Evolutionary conservation across 179 eudicot species (phyloP).

Genomic region (Spergularia azorica): DNA sequence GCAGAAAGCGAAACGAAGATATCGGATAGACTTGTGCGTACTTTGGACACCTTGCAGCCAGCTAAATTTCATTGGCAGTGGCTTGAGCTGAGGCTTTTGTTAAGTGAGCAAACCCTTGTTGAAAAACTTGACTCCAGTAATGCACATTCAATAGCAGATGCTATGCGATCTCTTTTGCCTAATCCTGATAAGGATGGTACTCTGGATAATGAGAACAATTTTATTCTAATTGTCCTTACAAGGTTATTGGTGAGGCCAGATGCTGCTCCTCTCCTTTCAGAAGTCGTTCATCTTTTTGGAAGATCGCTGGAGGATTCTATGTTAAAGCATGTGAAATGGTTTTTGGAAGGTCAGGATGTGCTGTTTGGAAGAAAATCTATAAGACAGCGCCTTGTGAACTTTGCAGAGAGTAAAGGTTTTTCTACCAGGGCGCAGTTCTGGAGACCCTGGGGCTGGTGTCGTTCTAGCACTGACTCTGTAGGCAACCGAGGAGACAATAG

Average conservation of each 20-base stretch:
- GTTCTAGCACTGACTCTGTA: slow-evolving; percentile 30
- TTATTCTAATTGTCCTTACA: slow-evolving; percentile 72
- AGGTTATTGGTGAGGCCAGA: slow-evolving; percentile 92
- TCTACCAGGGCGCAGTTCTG: slow-evolving; percentile 69
- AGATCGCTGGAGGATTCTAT: slow-evolving; percentile 86
- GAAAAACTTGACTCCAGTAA: slow-evolving; percentile 69
- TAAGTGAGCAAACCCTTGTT: slow-evolving; percentile 76
- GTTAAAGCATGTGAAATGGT: slow-evolving; percentile 82
- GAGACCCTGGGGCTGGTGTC: slow-evolving; percentile 97
- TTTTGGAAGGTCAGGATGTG: slow-evolving; percentile 80
- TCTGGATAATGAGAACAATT: slow-evolving; percentile 76
- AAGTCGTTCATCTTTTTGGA: slow-evolving; percentile 84
- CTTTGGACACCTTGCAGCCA: slow-evolving; percentile 85
- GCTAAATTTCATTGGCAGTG: slow-evolving; percentile 99
- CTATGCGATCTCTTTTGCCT: slow-evolving; percentile 64
- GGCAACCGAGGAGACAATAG: slow-evolving; percentile 50
- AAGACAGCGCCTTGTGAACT: slow-evolving; percentile 74
- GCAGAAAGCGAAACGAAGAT: slow-evolving; percentile 66
- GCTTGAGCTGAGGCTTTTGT: slow-evolving; percentile 88
- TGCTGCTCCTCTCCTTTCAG: slow-evolving; percentile 89
- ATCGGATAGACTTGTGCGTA: slow-evolving; percentile 66
- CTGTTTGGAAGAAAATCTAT: slow-evolving; percentile 88
- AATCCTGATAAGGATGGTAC: slow-evolving; percentile 58
- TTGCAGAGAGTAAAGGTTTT: slow-evolving; percentile 71
- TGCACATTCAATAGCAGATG: slow-evolving; percentile 57